phyloP scores from a whole-genome alignment of 2,329 filamentous ascomycete species.

The Pseudodiploospora longispora region DNA sequence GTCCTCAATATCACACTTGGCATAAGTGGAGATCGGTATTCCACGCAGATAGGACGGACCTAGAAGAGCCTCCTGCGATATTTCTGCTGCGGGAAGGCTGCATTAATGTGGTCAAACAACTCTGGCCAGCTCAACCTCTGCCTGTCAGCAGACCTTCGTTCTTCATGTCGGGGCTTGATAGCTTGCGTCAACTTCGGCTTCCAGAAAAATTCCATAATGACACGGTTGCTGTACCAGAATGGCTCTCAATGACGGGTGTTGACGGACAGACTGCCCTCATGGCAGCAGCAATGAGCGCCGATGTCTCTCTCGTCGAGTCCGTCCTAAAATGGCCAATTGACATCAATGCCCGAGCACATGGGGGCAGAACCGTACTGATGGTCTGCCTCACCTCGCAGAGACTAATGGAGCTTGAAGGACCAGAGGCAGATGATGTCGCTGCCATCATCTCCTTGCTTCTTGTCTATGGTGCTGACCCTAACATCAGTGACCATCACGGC shows the following conservation, averaged over 20 bases:
- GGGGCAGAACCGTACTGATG: constrained; percentile 4
- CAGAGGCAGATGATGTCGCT: neutral
- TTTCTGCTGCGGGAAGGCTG: constrained; percentile 5
- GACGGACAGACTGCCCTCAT: constrained; percentile 9
- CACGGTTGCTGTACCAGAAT: neutral
- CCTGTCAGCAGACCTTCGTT: neutral
- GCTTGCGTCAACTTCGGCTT: too few relatives aligned
- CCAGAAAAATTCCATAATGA: too few relatives aligned
- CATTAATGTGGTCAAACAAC: constrained; percentile 5
- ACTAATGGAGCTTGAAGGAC: neutral
- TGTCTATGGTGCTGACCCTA: constrained; percentile 5
- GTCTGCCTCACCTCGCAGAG: constrained; percentile 5
- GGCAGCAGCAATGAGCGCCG: constrained; percentile 10
- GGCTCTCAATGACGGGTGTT: neutral
- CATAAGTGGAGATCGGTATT: constrained; percentile 4
- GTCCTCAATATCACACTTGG: constrained; percentile 12
- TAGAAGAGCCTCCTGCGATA: constrained; percentile 1
- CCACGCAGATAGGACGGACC: neutral
- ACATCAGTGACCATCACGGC: neutral
- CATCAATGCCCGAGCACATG: constrained; percentile 11
- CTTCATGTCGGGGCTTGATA: too few relatives aligned
- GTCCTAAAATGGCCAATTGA: constrained; percentile 9
- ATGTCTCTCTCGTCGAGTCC: constrained; percentile 8
- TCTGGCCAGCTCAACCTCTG: neutral
- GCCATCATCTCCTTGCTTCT: constrained; percentile 1